Conservation (phyloP, 106 monocot species). For the Xerophyta viscosa region DNA sequence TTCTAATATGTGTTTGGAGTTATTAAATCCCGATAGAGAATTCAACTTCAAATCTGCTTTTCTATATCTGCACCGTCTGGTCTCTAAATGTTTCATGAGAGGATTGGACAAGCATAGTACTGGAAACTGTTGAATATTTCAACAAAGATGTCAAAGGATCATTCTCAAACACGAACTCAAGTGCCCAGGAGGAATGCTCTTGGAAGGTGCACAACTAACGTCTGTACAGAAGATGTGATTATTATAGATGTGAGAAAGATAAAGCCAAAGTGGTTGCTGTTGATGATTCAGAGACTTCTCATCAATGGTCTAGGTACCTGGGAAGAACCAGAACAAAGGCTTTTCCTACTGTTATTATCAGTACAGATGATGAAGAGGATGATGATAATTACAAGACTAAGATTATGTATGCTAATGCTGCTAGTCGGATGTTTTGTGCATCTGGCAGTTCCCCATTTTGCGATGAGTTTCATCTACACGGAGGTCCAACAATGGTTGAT, state of each 20-base stretch:
- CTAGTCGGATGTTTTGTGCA: slow-evolving; percentile 6
- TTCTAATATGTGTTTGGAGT: no score
- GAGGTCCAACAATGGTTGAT: slow-evolving; percentile 17
- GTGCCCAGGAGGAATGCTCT: background rate
- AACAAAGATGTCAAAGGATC: background rate
- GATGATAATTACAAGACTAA: slow-evolving; percentile 1
- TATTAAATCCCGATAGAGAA: no score
- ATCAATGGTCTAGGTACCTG: slow-evolving; percentile 12
- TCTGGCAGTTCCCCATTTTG: slow-evolving; percentile 4
- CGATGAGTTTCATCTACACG: slow-evolving; percentile 19
- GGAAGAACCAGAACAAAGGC: slow-evolving; percentile 10
- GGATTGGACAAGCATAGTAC: background rate
- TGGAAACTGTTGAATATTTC: background rate
- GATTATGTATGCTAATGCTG: slow-evolving; percentile 2
- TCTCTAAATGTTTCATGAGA: no score
- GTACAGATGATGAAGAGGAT: slow-evolving; percentile 60
- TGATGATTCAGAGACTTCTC: slow-evolving; percentile 27
- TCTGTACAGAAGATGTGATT: slow-evolving; percentile 16
- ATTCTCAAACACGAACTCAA: background rate
- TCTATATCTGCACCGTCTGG: no score
- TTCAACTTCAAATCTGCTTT: no score
- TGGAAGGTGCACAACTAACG: slow-evolving; percentile 37
- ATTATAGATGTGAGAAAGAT: slow-evolving; percentile 47
- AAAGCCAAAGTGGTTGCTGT: slow-evolving; percentile 31
- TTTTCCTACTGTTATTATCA: slow-evolving; percentile 37